Base-by-base conservation (phyloP, 148 eudicot species). In the Fagopyrum homotropicum region DNA sequence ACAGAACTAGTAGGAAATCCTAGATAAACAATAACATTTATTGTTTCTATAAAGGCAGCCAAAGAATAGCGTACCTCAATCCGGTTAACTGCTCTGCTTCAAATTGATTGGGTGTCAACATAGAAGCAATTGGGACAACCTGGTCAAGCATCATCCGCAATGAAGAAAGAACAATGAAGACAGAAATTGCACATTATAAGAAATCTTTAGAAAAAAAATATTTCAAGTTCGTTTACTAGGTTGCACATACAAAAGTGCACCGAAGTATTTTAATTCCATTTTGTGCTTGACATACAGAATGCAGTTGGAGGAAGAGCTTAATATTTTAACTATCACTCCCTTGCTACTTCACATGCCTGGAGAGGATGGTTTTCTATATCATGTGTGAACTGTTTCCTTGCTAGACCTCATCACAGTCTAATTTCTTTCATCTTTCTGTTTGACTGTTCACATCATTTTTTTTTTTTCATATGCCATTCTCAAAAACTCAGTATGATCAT, bases 41-140 rank as follows among this genome's bases (percentile, higher is more conserved):
- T 8, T 35, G 5, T 66, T 14, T 19, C 6, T 5, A 35, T n/a
- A 40, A 12, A 14, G 7, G 71, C 17, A 43, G 71, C 7, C 40
- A 35, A 66, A 66, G 9, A 9, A 66, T 15, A 66, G 46, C 19
- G 73, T 90, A 91, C 98, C 96, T 91, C 79, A 82, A 87, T 55
- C 93, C 92, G 72, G 97, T 88, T 83, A 94, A 82, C 68, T 82
- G 81, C 79, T 94, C 98, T 45, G 98, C 98, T 87, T 94, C 98
- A 85, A 94, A 94, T 76, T 91, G 98, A 85, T 94, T 94, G 30
- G 98, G 98, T 52, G 98, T 94, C 92, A 94, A 86, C 98, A 91
- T 90, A 44, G 98, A 90, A 77, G 97, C 97, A 81, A 94, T 92
- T 77, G 98, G 96, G 47, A 94, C 93, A 86, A 94, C 98, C 98